Base-by-base conservation (phyloP, 345 rosid genomes). In the Tarenaya hassleriana region DNA sequence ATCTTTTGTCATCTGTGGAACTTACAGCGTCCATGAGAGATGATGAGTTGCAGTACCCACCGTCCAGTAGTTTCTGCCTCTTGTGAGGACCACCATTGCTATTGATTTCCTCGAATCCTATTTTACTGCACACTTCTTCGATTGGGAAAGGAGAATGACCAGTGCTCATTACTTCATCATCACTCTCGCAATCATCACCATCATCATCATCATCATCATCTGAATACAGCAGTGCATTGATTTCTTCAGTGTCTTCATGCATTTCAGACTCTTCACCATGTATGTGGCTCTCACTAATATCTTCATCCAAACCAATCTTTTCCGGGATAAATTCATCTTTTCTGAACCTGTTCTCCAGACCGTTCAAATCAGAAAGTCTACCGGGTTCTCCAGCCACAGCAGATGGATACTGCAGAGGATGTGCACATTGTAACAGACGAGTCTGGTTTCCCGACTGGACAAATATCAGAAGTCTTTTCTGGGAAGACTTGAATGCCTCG, bases 191-290 rank as follows among this genome's bases (percentile, higher is more conserved):
- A 49, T 68, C 77, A 50, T 71, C 71, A 64, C 75, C 62, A 56
- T 50, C 53, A 41, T 83, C 74, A 17, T 58, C 70, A 13, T 65
- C 43, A 45, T 60, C 73, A 7, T 75, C 91, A 64, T 85, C 95
- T 0, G 98, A 92, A 69, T 85, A 88, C 39, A 92, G 85, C 12
- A 92, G 68, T 6, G 98, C 98, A 65, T 92, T 81, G 48, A 92
- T 62, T 75, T 92, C 98, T 20, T 88, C 98, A 10, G 95, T 85
- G 79, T 92, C 95, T 68, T 92, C 97, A 40, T 77, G 97, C 95
- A 83, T 78, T 66, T 92, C 96, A 15, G 75, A 73, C 35, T 69
- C 81, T 60, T 72, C 74, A 31, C 48, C 78, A 52, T 55, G 35
- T 24, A 55, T 29, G 40, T 51, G 57, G 53, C 66, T 73, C 62